Evolutionary conservation across 768 basidiomycete species (phyloP).

Genomic region (Mycena galericulata): DNA sequence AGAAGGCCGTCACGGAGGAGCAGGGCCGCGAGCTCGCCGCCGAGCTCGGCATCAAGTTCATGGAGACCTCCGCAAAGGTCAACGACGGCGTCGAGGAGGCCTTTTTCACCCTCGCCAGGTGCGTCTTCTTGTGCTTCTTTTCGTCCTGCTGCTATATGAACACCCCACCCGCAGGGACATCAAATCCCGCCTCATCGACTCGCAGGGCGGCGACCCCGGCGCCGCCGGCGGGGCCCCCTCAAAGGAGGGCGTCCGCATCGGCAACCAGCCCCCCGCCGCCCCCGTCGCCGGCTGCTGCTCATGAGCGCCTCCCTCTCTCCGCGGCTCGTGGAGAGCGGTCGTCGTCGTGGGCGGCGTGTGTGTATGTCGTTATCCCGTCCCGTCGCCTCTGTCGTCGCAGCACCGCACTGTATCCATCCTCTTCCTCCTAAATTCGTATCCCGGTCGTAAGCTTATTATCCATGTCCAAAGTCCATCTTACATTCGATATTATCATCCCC

Average conservation of each 20-base stretch:
- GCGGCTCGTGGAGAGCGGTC: no score
- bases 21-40: constrained; percentile 83
- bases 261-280: constrained; percentile 13
- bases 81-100: constrained; percentile 99
- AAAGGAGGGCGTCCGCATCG: constrained; percentile 54
- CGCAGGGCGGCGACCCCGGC: constrained; percentile 75
- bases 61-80: constrained; percentile 99
- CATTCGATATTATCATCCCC: constrained; percentile 22
- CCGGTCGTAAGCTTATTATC: constrained; percentile 28
- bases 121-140: neutral
- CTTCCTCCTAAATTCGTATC: neutral
- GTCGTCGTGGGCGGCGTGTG: no score
- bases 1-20: constrained; percentile 79
- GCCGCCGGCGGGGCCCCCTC: constrained; percentile 52
- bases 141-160: no score
- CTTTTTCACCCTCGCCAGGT: constrained; percentile 97
- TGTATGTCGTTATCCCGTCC: neutral
- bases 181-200: constrained; percentile 97
- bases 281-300: constrained; percentile 32
- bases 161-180: constrained; percentile 78
- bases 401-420: neutral
- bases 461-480: constrained; percentile 3
- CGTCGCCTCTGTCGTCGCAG: neutral
- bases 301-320: no score
- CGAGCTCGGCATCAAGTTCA: constrained; percentile 92